Conservation (phyloP, 1,139 yeast genomes). For the Sugiyamaella japonica region DNA sequence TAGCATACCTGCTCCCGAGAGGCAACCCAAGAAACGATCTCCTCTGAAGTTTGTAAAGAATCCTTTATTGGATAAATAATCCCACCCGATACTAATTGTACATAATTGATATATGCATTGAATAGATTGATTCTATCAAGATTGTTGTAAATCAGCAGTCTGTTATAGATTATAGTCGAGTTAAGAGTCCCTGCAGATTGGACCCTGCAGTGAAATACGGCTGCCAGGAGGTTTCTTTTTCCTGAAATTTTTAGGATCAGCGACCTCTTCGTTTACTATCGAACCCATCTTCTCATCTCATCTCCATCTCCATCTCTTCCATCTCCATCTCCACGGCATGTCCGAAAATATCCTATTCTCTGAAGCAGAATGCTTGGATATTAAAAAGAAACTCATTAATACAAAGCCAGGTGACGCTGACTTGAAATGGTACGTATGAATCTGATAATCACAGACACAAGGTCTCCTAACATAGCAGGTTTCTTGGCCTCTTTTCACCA, state of each 20-base stretch:
- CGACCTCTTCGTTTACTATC: not conserved
- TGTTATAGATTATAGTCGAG: too few species aligned
- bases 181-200: not conserved
- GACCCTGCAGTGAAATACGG: constrained; percentile 10
- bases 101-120: constrained; percentile 4
- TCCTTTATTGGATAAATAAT: constrained; percentile 27
- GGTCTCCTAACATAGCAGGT: constrained; percentile 18
- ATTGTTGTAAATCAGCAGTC: too few species aligned
- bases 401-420: constrained; percentile 26
- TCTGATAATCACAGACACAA: not conserved
- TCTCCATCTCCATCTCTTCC: not conserved
- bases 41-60: constrained; percentile 30
- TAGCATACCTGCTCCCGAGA: constrained; percentile 19
- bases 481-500: constrained; percentile 23
- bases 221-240: constrained; percentile 9
- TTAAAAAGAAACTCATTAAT: constrained; percentile 24
- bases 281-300: not conserved
- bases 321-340: not conserved
- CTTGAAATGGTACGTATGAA: constrained; percentile 24
- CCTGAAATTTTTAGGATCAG: constrained; percentile 9
- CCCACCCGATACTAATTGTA: too few species aligned
- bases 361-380: constrained; percentile 16
- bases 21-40: constrained; percentile 20
- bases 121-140: not conserved
- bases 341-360: not conserved